Base-by-base conservation (phyloP, 108 stramenopile species). In the Cyclotella choctawhatcheeana region DNA sequence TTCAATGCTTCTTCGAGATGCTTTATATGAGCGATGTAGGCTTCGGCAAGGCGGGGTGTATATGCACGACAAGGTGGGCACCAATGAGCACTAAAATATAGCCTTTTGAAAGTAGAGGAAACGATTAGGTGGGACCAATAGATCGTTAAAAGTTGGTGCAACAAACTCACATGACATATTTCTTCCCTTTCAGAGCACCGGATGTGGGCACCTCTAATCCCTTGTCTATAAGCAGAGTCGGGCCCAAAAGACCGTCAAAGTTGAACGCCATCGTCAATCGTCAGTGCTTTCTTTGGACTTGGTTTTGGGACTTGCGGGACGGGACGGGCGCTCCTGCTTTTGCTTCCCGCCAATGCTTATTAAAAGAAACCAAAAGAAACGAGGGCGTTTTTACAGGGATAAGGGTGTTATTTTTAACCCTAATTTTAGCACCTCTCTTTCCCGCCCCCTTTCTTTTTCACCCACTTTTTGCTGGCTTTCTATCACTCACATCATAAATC, bases 1-100 rank as follows among this genome's bases (percentile, higher is more conserved):
- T 69, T 60, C n/a, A 51, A 34, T 66, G 50, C 18, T 26, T 22
- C 13, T 45, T 44, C 17, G 3, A 73, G 37, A 45, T 55, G 63
- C 30, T 62, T 35, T 25, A 80, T 67, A 44, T 82, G 81, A n/a
- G 81, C 68, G 17, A 67, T 69, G 84, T 98, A 98, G 59, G 91
- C 91, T 47, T 89, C 75, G 37, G 81, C 88, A 18, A 98, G 81
- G 59, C 73, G 69, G 14, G 97, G 97, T 4, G 97, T 98, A 71
- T 94, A 97, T 48, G 77, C 67, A 35, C 93, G 88, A 73, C 97
- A 98, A 0, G 97, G 97, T 26, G 79, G 80, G 73, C 97, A 93
- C 94, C 94, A 95, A 67, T 88, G 87, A 0, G 94, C 94, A 18
- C 81, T 83, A 31, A 88, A 87, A 71, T 93, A 94, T 21, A 80